phyloP scores from a whole-genome alignment of 2,329 filamentous ascomycete species.

The Trichoderma sp. region DNA sequence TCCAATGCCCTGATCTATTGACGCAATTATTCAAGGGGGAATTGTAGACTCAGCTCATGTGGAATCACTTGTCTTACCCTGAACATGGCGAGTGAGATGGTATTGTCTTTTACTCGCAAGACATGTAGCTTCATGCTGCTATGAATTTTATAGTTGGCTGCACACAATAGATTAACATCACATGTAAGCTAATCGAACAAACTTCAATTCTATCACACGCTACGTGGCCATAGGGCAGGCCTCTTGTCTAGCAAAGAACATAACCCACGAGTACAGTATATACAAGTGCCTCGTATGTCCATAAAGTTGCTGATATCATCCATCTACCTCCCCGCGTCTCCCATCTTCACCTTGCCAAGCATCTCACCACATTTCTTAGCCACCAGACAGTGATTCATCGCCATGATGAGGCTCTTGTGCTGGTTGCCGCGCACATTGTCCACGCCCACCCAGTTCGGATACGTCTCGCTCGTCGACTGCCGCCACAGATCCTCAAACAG shows the following conservation, averaged over 20 bases:
- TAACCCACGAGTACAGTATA: neutral
- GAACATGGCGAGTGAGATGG: neutral
- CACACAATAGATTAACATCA: too few species aligned
- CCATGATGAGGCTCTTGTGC: conserved; percentile 33
- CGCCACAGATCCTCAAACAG: conserved; percentile 34
- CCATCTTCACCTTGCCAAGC: conserved; percentile 28
- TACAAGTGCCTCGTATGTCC: neutral
- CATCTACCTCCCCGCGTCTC: neutral
- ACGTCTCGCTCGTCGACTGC: conserved; percentile 29
- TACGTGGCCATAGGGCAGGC: neutral
- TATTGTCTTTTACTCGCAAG: too few species aligned
- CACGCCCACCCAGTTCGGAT: conserved; percentile 40
- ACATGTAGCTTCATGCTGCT: too few species aligned
- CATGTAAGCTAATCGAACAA: too few species aligned
- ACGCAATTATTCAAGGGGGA: neutral
- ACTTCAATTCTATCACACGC: too few species aligned
- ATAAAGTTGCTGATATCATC: neutral
- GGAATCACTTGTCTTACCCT: neutral
- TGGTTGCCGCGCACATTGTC: conserved; percentile 34
- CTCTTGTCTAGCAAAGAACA: neutral
- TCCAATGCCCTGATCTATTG: neutral
- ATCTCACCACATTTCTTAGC: conserved; percentile 32
- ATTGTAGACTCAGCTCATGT: neutral
- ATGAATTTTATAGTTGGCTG: too few species aligned
- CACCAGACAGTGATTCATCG: conserved; percentile 38